These are phyloP conservation scores for Hawksworthiomyces lignivorus DNA, from an alignment of 2,329 filamentous ascomycete genomes.

Conservation along the genomic window DNA sequence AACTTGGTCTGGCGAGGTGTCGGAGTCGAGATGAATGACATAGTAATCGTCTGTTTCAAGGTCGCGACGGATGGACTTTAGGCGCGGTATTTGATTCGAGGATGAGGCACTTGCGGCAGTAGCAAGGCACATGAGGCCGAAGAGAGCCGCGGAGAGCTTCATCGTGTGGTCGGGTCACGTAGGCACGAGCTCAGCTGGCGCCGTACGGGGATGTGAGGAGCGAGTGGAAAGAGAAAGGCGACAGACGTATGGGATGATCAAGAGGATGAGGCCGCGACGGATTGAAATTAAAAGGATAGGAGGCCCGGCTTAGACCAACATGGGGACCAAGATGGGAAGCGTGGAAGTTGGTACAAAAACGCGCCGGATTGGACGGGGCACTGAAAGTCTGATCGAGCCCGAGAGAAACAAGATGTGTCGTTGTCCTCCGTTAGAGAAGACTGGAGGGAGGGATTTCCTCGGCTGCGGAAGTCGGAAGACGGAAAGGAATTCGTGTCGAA, in stretches of 20 bases:
- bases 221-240: neutral
- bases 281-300: neutral
- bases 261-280: too few relatives aligned
- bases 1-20: conserved; percentile 58
- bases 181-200: conserved; percentile 5
- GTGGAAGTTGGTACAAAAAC: too few relatives aligned
- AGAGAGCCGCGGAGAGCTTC: conserved; percentile 42
- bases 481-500: too few relatives aligned
- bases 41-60: conserved; percentile 87
- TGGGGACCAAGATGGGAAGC: too few relatives aligned
- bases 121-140: conserved; percentile 47
- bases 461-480: too few relatives aligned
- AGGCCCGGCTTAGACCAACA: too few relatives aligned
- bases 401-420: too few relatives aligned
- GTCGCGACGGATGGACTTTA: conserved; percentile 50
- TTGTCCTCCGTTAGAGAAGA: too few relatives aligned
- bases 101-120: conserved; percentile 33
- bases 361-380: too few relatives aligned
- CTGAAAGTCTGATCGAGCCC: too few relatives aligned
- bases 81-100: conserved; percentile 34
- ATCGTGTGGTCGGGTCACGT: conserved; percentile 25
- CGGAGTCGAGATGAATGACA: conserved; percentile 70
- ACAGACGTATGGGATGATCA: too few relatives aligned
- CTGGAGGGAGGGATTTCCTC: too few relatives aligned
- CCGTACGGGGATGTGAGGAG: neutral